These are phyloP conservation scores for Spirogloea muscicola DNA, from an alignment of 139 green algal genomes.

Conservation along the genomic window DNA sequence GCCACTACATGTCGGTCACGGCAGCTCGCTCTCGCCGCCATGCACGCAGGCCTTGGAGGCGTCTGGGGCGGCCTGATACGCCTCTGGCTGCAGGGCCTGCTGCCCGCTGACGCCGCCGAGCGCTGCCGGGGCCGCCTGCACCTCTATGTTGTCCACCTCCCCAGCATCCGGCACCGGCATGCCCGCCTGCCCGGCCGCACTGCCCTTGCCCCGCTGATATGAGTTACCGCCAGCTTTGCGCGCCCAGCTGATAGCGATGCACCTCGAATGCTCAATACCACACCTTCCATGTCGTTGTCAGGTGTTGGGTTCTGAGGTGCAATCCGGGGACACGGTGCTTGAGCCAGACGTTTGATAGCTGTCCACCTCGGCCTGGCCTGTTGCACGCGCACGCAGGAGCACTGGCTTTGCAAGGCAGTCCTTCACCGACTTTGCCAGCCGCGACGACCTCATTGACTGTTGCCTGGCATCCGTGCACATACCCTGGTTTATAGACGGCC, in stretches of 20 bases:
- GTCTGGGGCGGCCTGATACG: constrained; percentile 68
- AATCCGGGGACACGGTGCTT: no score
- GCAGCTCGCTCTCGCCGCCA: not conserved
- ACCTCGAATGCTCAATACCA: no score
- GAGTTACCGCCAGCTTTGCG: no score
- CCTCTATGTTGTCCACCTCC: constrained; percentile 41
- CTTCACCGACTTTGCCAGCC: constrained; percentile 53
- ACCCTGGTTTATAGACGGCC: constrained; percentile 67
- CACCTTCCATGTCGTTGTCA: no score
- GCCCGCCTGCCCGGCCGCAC: no score
- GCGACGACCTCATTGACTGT: constrained; percentile 62
- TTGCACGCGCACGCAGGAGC: no score
- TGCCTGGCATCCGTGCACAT: constrained; percentile 62
- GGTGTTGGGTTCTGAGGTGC: no score
- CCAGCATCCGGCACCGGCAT: constrained; percentile 8
- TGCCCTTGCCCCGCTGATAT: no score
- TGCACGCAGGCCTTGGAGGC: constrained; percentile 55
- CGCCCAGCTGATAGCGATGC: no score
- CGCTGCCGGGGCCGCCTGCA: constrained; percentile 46
- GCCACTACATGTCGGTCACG: not conserved
- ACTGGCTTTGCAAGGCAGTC: constrained; percentile 9
- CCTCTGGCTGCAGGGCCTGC: constrained; percentile 65
- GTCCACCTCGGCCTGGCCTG: no score
- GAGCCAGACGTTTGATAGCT: no score
- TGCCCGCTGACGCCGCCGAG: constrained; percentile 62